Percentiles rank a stretch among this genome's conserved stretches.
Conservation (phyloP, 2,329 filamentous ascomycete species). For the Fusarium robinianum region DNA sequence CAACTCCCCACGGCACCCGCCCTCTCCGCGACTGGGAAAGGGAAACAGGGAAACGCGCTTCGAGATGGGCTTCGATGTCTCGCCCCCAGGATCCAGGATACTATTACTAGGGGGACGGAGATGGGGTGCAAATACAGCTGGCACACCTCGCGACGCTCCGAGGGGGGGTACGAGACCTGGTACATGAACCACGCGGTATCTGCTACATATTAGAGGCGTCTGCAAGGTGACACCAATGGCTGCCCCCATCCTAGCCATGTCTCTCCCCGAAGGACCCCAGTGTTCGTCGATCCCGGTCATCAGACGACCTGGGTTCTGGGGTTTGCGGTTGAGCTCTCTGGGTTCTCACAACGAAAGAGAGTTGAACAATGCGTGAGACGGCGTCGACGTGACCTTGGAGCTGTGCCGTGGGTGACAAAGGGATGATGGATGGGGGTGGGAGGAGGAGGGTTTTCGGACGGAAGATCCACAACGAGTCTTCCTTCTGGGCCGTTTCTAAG, state of each 20-base stretch:
- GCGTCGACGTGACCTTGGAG: background rate
- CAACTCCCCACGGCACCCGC: conserved; percentile 24
- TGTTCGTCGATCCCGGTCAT: conserved; percentile 24
- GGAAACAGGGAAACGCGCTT: no score
- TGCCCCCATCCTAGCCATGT: conserved; percentile 4
- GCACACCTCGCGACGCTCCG: conserved; percentile 12
- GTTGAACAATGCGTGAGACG: no score
- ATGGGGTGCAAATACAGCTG: no score
- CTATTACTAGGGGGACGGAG: no score
- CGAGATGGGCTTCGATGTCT: no score
- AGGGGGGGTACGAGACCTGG: conserved; percentile 18
- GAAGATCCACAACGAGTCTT: background rate
- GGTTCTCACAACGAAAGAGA: no score
- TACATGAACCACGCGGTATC: conserved; percentile 6
- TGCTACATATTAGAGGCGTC: conserved; percentile 3
- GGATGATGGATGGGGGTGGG: conserved; percentile 13
- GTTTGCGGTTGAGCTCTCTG: background rate
- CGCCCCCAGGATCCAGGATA: no score
- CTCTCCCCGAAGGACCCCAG: conserved; percentile 20
- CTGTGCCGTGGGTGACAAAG: conserved; percentile 13
- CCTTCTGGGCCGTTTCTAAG: conserved; percentile 3
- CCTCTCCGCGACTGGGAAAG: conserved; percentile 17
- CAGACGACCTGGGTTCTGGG: conserved; percentile 4
- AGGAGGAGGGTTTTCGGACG: conserved; percentile 1
- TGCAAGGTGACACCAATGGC: conserved; percentile 4